Conservation (phyloP, 1,284 basidiomycete species). For the Neolentinus lepideus region DNA sequence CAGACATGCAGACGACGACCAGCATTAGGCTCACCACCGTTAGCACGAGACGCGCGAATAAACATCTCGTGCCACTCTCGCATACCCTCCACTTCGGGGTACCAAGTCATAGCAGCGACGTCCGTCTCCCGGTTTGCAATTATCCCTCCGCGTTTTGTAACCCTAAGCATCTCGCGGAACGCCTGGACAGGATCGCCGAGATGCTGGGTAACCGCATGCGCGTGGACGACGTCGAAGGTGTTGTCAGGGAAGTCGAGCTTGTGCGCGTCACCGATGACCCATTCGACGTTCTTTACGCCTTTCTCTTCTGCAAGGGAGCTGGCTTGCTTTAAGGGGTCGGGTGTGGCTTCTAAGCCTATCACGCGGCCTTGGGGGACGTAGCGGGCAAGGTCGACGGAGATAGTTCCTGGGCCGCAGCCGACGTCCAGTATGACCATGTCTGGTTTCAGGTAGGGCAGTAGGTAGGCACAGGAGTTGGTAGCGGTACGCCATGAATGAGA, state of each 20-base stretch:
- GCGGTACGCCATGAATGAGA: constrained; percentile 3
- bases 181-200: constrained; percentile 28
- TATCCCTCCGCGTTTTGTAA: constrained; percentile 33
- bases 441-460: constrained; percentile 29
- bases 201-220: constrained; percentile 39
- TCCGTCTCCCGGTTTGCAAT: constrained; percentile 32
- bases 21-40: constrained; percentile 22
- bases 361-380: constrained; percentile 33
- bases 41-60: constrained; percentile 16
- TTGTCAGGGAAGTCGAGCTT: constrained; percentile 26
- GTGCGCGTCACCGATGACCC: constrained; percentile 24
- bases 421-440: constrained; percentile 36
- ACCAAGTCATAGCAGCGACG: constrained; percentile 21
- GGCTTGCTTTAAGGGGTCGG: neutral
- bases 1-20: constrained; percentile 22
- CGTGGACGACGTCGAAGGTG: constrained; percentile 37
- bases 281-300: constrained; percentile 10
- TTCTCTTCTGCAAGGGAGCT: neutral
- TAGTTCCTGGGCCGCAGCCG: constrained; percentile 39
- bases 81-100: constrained; percentile 21
- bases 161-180: constrained; percentile 35
- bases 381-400: constrained; percentile 31
- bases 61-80: constrained; percentile 19
- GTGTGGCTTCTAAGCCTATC: constrained; percentile 28
- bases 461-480: constrained; percentile 19